Percentiles rank a stretch among this genome's conserved stretches.
phyloP scores from a whole-genome alignment of 306 rosid genomes.

The Malus domestica region ASM211411v1 NC_041804.1:12309501-12310000 shows the following conservation, averaged over 20 bases:
- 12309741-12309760: too few relatives aligned
- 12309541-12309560: conserved; percentile 23
- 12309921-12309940: conserved; percentile 17
- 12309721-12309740: conserved; percentile 19
- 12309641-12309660: conserved; percentile 2
- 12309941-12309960: conserved; percentile 16
- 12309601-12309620: conserved; percentile 26
- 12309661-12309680: background rate
- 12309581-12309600: conserved; percentile 31
- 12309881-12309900: conserved; percentile 25
- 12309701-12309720: conserved; percentile 15
- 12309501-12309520: background rate
- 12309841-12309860: conserved; percentile 10
- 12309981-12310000: conserved; percentile 1
- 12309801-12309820: too few relatives aligned
- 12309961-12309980: conserved; percentile 31
- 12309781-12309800: too few relatives aligned
- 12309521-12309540: conserved; percentile 35
- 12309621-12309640: conserved; percentile 17
- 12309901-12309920: conserved; percentile 25
- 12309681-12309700: conserved; percentile 1
- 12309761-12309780: too few relatives aligned
- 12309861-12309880: conserved; percentile 13
- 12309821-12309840: conserved; percentile 33
- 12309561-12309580: conserved; percentile 15